Percentiles rank a stretch among this genome's conserved stretches.
Evolutionary conservation across 2,329 filamentous ascomycete genomes (phyloP).

Genomic region (Hypoxylon sp.): DNA sequence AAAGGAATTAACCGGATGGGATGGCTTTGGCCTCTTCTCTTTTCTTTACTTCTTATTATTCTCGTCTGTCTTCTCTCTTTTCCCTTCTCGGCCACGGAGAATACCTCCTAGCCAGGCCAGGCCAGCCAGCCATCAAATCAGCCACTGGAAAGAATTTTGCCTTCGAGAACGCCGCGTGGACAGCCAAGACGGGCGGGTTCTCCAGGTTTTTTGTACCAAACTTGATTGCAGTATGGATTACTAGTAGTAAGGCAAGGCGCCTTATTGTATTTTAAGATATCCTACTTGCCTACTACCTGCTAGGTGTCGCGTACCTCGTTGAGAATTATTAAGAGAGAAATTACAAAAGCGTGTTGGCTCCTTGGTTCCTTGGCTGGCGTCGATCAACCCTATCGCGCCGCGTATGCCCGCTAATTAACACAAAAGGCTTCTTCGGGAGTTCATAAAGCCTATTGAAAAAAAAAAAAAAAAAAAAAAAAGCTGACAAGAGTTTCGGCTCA

Average conservation of each 20-base stretch:
- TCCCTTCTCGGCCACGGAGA: conserved; percentile 7
- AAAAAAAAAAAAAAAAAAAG: too few relatives aligned
- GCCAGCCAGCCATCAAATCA: conserved; percentile 20
- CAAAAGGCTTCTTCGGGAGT: too few relatives aligned
- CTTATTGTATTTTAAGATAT: too few relatives aligned
- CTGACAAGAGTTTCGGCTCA: conserved; percentile 14
- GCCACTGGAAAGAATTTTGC: conserved; percentile 11
- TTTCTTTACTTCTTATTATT: neutral
- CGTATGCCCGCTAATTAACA: too few relatives aligned
- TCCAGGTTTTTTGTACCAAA: conserved; percentile 23
- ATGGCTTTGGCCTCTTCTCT: neutral
- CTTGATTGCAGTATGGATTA: conserved; percentile 4
- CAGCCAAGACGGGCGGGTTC: conserved; percentile 19
- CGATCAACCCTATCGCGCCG: too few relatives aligned
- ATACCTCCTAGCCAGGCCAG: too few relatives aligned
- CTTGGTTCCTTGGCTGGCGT: conserved; percentile 6
- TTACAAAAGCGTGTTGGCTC: conserved; percentile 12
- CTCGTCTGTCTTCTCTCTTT: conserved; percentile 6
- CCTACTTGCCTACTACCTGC: too few relatives aligned
- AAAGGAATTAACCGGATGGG: conserved; percentile 26
- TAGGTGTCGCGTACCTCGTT: too few relatives aligned
- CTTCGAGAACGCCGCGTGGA: conserved; percentile 19
- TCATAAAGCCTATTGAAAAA: too few relatives aligned
- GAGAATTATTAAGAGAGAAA: too few relatives aligned
- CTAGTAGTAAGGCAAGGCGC: conserved; percentile 11